Evolutionary conservation across 345 rosid genomes (phyloP), one percentile per base, ranked within the genome.

Genomic region (Clausena lansium): DNA sequence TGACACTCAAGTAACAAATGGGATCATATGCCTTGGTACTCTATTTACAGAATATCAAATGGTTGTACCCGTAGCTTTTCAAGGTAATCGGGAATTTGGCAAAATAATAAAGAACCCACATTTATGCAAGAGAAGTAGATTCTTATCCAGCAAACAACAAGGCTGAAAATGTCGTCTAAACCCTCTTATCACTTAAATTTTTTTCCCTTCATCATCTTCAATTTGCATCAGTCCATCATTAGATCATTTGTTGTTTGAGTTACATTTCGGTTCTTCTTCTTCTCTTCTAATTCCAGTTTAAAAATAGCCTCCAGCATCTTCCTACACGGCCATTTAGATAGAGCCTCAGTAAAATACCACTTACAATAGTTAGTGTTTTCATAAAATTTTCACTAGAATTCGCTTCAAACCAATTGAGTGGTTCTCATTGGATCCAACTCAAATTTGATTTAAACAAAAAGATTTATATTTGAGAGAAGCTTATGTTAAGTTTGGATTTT

Each of bases 71-170:
- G 60, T 1, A 83, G 79, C 57, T 64, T 81, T 17, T 71, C 19
- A 85, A 87, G 24, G 79, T 82, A 8, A 73, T 6, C 1, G 85
- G 86, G 63, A 30, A 77, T 76, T 84, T 89, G 73, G 82, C 85
- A 41, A 86, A 85, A 59, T 76, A 81, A 76, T 85, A 81, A 50
- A 87, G 41, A 22, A 85, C 84, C 88, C 92, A 87, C 83, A 75
- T 84, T 2, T 83, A 77, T 3, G 83, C 75, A 20, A 84, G 50
- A 1, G 87, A 0, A 22, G 80, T 84, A 45, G 86, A 61, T 65
- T 78, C 84, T 47, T 76, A 85, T 2, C 87, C 86, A 7, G n/a
- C 88, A 32, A 32, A 83, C 1, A 28, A 85, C 78, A n/a, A 87
- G 70, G 78, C 33, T 61, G 9, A 81, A 76, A 17, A 85, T 85